Base-by-base conservation (phyloP, 257 asterid genomes). In the Asclepias syriaca region DNA sequence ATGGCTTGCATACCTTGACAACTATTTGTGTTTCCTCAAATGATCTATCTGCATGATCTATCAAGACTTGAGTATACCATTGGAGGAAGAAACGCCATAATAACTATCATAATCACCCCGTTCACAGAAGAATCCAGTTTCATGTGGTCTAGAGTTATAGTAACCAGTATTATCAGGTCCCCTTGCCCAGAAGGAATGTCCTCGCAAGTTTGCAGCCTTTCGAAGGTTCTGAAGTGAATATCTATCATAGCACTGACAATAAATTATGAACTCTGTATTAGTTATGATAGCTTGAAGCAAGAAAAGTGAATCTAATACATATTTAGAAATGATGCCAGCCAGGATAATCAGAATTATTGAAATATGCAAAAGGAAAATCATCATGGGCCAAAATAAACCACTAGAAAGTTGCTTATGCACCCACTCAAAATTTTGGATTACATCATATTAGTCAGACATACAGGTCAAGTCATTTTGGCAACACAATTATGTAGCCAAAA, bases 71-170 rank as follows among this genome's bases (percentile, higher is more conserved):
- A 45, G 85, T 8, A 66, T 87, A 89, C 93, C 93, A 89, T 39
- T 77, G 82, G 78, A 87, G 84, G 83, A 89, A 89, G 81, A 89
- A 87, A 48, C 88, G 85, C 96, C 93, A 45, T 89, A 81, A 77
- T 84, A 84, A 81, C 93, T 87, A 61, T 85, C 88, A 66, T 81
- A 89, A 84, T 87, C 93, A 64, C 96, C 96, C 70, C 72, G 81
- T 75, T 85, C 93, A 46, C 93, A 78, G 77, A 89, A 89, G 82
- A 89, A 89, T 60, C 87, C 87, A 65, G 93, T 87, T 77, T 89
- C 93, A n/a, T n/a, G n/a, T n/a, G n/a, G n/a, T n/a, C n/a, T n/a
- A n/a, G n/a, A n/a, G n/a, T n/a, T n/a, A n/a, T n/a, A n/a, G n/a
- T n/a, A n/a, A n/a, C n/a, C n/a, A n/a, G n/a, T n/a, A n/a, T n/a